These are phyloP conservation scores for Leptodermis oblonga DNA, from an alignment of 257 asterid species.

Conservation along the genomic window DNA sequence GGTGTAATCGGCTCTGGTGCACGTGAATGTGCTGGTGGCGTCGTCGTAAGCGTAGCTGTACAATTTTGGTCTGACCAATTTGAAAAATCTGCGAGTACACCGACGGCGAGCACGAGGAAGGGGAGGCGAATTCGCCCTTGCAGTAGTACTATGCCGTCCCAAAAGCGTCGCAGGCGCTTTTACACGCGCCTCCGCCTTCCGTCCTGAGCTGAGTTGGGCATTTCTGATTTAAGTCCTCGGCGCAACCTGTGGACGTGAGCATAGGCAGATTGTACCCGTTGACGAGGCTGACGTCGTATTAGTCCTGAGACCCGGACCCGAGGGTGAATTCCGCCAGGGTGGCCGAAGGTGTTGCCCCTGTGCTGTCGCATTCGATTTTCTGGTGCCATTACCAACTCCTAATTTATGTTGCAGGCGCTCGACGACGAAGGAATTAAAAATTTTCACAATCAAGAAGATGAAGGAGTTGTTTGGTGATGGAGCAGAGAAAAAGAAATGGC, in stretches of 20 bases:
- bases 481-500: too few relatives aligned
- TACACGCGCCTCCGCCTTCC: conserved; percentile 56
- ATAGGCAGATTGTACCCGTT: conserved; percentile 76
- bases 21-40: too few relatives aligned
- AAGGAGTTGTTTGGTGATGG: too few relatives aligned
- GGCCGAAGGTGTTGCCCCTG: conserved; percentile 64
- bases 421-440: too few relatives aligned
- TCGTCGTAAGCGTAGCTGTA: too few relatives aligned
- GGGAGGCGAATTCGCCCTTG: conserved; percentile 58
- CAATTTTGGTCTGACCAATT: conserved; percentile 59
- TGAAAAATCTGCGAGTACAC: conserved; percentile 58
- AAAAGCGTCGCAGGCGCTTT: conserved; percentile 72
- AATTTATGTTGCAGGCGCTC: too few relatives aligned
- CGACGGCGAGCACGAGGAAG: conserved; percentile 63
- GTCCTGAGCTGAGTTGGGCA: conserved; percentile 57
- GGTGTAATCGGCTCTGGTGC: too few relatives aligned
- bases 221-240: conserved; percentile 43
- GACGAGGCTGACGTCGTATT: conserved; percentile 71
- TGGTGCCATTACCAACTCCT: too few relatives aligned
- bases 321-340: too few relatives aligned
- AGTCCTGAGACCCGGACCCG: conserved; percentile 68
- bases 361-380: conserved; percentile 64
- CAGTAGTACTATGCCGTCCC: conserved; percentile 41
- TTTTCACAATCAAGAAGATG: too few relatives aligned
- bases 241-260: conserved; percentile 53